Evolutionary conservation across 768 basidiomycete species (phyloP).

Genomic region (Chalciporus piperatus): DNA sequence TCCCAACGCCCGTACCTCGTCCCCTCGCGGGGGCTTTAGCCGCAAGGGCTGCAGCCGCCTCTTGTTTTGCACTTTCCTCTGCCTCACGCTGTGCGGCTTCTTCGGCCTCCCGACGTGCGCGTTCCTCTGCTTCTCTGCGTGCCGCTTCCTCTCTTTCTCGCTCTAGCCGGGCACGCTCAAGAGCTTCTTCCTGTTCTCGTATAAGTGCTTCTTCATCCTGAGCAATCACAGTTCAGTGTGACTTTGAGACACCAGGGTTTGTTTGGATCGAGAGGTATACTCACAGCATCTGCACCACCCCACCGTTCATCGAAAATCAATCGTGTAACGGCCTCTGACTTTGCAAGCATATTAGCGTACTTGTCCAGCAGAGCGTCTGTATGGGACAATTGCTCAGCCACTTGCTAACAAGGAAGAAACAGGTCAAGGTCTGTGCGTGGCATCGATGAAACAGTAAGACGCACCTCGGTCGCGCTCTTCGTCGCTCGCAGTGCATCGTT

Average conservation of each 20-base stretch:
- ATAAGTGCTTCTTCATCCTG: conserved; percentile 62
- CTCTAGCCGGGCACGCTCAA: conserved; percentile 31
- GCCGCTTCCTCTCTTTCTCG: conserved; percentile 35
- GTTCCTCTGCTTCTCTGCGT: conserved; percentile 41
- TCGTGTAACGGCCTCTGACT: conserved; percentile 64
- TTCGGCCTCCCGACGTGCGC: conserved; percentile 28
- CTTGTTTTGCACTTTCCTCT: conserved; percentile 48
- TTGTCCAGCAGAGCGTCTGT: conserved; percentile 74
- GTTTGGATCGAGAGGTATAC: conserved; percentile 19
- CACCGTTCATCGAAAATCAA: conserved; percentile 76
- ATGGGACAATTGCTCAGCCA: conserved; percentile 63
- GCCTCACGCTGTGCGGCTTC: conserved; percentile 40
- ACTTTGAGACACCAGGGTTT: neutral
- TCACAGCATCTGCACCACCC: conserved; percentile 70
- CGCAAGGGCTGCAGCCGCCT: conserved; percentile 40
- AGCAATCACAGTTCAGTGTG: neutral
- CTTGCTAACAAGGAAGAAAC: conserved; percentile 41
- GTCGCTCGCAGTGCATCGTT: conserved; percentile 65
- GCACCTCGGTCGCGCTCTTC: conserved; percentile 68
- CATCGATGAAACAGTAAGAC: conserved; percentile 12
- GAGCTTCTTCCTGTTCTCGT: conserved; percentile 38
- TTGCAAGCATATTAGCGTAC: conserved; percentile 66
- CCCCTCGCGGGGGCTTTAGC: conserved; percentile 30
- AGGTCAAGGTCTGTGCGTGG: neutral
- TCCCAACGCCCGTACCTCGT: conserved; percentile 43